Base-by-base conservation (phyloP, 352 stramenopile species). In the Pythium folliculosum region DNA sequence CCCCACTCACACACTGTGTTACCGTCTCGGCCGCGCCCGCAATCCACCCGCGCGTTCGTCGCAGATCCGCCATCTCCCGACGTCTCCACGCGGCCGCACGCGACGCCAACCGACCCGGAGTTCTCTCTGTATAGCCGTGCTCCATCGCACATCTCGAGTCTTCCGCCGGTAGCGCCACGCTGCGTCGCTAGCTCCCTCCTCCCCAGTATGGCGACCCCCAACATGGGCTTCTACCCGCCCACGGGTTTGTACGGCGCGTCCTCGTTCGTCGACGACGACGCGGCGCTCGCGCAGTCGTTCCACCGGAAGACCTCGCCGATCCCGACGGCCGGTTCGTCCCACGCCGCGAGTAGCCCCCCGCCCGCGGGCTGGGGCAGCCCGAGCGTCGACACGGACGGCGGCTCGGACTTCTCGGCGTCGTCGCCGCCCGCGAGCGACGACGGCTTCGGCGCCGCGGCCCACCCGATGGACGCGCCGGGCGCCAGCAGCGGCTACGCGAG, bases 341-440 rank as follows among this genome's bases (percentile, higher is more conserved):
- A 25, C 58, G 48, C 7, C 45, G 27, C 23, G 17, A 35, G 57
- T 35, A 44, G 25, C 21, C 60, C 60, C 32, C 30, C 49, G 13
- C 35, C 44, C 1, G 23, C 21, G 16, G 27, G 27, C 27, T 51
- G 58, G 38, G 40, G 9, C 40, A 70, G 63, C 48, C 55, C 63
- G 23, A 65, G 10, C 62, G 53, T 49, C 16, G 63, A 75, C 59
- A 77, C 73, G 23, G 73, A 79, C 55, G 43, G 25, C 17, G 67
- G 61, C n/a, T 80, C 73, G 13, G 70, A 71, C 17, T 69, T 73
- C 22, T 75, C 66, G 17, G 73, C 64, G 48, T 65, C 53, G 13
- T 70, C 64, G 19, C 64, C 73, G 16, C 73, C 73, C 0, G 70
- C 73, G 30, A 80, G 70, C 35, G 73, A 80, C 55, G 61, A 64